Base-by-base conservation (phyloP, 2,329 filamentous ascomycete genomes). In the Diaporthe citriasiana region DNA sequence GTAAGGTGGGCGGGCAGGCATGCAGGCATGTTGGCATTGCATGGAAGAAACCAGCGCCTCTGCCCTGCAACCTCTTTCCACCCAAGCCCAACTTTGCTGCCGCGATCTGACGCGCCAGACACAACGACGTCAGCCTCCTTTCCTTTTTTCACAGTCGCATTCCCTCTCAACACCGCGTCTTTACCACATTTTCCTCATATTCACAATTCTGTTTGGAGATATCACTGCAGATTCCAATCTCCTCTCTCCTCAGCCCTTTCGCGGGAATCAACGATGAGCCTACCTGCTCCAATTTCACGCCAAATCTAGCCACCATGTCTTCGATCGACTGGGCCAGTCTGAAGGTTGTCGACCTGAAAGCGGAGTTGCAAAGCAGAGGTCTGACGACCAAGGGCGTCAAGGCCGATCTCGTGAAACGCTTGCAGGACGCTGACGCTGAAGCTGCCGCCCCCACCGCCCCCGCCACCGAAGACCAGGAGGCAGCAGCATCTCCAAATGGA, bases 281-380 rank as follows among this genome's bases (percentile, higher is more conserved):
- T 74, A 63, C 33, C 22, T 40, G 45, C 33, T 25, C 59, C 47
- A 17, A 38, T 65, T 33, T 30, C 70, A 47, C 70, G 57, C 33
- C 66, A 47, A 68, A 65, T 45, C 74, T 77, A 73, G 66, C 76
- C 77, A 83, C 74, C 76, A 89, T 88, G 86, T 65, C 56, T 33
- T 80, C 83, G 60, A 83, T 84, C 69, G 88, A 89, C 78, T 90
- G 87, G 85, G 83, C 82, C 75, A 88, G 85, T 82, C 88, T 92
- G 79, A 95, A 94, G 84, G 94, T 96, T 76, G 87, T 91, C 45
- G 93, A 95, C 79, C 88, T 96, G 74, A 93, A 92, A 82, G 90
- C 90, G 30, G 93, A 95, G 85, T 87, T 95, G 55, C 95, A 94
- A 83, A 87, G 86, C 74, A 90, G 93, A 76, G 91, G 91, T n/a